A percentile compares a stretch with the other conserved stretches of the same genome.
Evolutionary conservation across 2,329 filamentous ascomycete species (phyloP).

Genomic region (Phialocephala subalpina): DNA sequence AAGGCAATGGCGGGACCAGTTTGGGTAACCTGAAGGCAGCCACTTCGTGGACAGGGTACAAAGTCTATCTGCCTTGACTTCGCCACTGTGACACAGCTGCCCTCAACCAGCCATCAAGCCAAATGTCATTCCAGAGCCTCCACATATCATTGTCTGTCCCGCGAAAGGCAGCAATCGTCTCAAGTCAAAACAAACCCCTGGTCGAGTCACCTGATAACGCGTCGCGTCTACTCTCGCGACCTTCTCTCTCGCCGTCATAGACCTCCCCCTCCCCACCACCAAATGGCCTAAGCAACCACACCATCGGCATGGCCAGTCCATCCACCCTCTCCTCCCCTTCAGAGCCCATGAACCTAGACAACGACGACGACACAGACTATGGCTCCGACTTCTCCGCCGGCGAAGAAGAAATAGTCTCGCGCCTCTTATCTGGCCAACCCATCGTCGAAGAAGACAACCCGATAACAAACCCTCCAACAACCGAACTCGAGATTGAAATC

Average conservation of each 20-base stretch:
- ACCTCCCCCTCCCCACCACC: slow-evolving; percentile 4
- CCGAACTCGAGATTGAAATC: slow-evolving; percentile 23
- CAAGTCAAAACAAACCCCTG: not conserved
- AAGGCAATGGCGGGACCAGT: not conserved
- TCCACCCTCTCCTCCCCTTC: slow-evolving; percentile 15
- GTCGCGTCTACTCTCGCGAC: not conserved
- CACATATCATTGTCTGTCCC: no score
- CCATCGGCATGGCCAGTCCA: slow-evolving; percentile 37
- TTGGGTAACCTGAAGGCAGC: not conserved
- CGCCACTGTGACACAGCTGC: not conserved
- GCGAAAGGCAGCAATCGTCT: no score
- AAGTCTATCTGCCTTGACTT: not conserved
- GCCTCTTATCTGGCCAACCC: slow-evolving; percentile 53
- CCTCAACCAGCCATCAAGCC: not conserved
- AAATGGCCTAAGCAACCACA: slow-evolving; percentile 10
- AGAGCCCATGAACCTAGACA: not conserved
- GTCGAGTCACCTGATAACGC: not conserved
- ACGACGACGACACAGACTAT: slow-evolving; percentile 61
- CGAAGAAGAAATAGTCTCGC: slow-evolving; percentile 61
- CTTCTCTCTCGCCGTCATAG: not conserved
- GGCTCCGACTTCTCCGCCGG: slow-evolving; percentile 67
- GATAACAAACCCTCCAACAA: slow-evolving; percentile 29
- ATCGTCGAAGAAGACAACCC: slow-evolving; percentile 40
- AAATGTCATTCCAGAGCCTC: not conserved
- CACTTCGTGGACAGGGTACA: not conserved